phyloP scores from a whole-genome alignment of 179 eudicot species.

The Camellia oleifera region DNA sequence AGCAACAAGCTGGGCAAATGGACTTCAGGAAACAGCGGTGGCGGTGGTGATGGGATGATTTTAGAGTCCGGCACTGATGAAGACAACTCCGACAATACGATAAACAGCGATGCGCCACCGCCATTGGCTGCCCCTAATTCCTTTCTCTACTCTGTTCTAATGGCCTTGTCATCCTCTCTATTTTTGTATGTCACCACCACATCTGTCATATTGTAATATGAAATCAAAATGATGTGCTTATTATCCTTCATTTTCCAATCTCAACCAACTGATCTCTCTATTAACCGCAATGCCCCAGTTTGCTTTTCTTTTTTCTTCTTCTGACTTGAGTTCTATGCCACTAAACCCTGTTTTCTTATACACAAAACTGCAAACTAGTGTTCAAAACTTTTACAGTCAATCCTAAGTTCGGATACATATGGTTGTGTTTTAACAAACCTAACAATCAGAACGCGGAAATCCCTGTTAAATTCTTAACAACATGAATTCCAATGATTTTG shows the following conservation, averaged over 20 bases:
- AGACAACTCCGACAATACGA: slow-evolving; percentile 7
- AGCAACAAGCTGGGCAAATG: slow-evolving; percentile 28
- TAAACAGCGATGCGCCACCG: slow-evolving; percentile 9
- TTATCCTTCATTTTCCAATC: slow-evolving; percentile 6
- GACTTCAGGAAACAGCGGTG: slow-evolving; percentile 13
- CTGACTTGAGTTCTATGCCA: neutral
- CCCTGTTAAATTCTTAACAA: too few relatives aligned
- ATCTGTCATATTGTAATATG: slow-evolving; percentile 16
- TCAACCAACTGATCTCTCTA: neutral
- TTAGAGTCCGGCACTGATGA: slow-evolving; percentile 14
- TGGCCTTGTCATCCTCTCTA: neutral
- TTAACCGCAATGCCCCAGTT: neutral
- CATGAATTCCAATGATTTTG: too few relatives aligned
- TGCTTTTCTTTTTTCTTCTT: neutral
- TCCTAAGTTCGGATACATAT: too few relatives aligned
- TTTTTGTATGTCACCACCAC: slow-evolving; percentile 12
- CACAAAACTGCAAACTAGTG: neutral
- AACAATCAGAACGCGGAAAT: neutral
- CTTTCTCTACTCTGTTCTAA: neutral
- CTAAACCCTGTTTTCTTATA: neutral
- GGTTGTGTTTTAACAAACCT: too few relatives aligned
- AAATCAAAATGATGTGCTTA: neutral
- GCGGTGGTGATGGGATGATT: slow-evolving; percentile 18
- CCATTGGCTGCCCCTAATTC: neutral
- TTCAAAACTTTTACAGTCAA: too few relatives aligned